Percentiles rank a stretch among this genome's conserved stretches.
Evolutionary conservation across 1,284 basidiomycete genomes (phyloP).

Genomic region (Melampsora larici-populina): DNA sequence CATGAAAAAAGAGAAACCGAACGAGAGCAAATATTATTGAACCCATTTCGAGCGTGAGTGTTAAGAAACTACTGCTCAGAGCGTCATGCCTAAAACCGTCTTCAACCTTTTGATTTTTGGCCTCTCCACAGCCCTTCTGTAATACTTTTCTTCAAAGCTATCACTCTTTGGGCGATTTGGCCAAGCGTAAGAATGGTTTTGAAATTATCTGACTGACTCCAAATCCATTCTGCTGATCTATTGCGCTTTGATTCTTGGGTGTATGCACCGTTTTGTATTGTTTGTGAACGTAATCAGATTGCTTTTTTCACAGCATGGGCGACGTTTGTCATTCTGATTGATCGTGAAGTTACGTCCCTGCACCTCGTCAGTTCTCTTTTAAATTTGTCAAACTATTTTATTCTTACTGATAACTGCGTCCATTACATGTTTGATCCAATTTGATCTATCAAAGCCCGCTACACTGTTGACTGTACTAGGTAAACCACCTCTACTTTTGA

Average conservation of each 20-base stretch:
- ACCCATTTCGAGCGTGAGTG: neutral
- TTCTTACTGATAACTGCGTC: too few species aligned
- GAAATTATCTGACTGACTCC: neutral
- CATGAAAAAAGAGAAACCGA: neutral
- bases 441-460: neutral
- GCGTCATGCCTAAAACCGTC: neutral
- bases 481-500: neutral
- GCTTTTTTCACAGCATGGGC: neutral
- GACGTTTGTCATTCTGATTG: neutral
- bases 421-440: too few species aligned
- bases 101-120: neutral
- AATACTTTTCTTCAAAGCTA: constrained; percentile 32
- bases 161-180: constrained; percentile 29
- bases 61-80: neutral
- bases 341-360: neutral
- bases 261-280: neutral
- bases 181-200: constrained; percentile 5
- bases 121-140: constrained; percentile 13
- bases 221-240: neutral
- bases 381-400: too few species aligned
- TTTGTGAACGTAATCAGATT: neutral
- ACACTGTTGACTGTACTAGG: constrained; percentile 36
- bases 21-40: neutral
- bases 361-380: too few species aligned
- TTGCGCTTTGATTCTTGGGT: neutral